A percentile compares a stretch with the other conserved stretches of the same genome.
Conservation (phyloP, 2,329 filamentous ascomycete genomes). For the Ophiostoma quercus region DNA sequence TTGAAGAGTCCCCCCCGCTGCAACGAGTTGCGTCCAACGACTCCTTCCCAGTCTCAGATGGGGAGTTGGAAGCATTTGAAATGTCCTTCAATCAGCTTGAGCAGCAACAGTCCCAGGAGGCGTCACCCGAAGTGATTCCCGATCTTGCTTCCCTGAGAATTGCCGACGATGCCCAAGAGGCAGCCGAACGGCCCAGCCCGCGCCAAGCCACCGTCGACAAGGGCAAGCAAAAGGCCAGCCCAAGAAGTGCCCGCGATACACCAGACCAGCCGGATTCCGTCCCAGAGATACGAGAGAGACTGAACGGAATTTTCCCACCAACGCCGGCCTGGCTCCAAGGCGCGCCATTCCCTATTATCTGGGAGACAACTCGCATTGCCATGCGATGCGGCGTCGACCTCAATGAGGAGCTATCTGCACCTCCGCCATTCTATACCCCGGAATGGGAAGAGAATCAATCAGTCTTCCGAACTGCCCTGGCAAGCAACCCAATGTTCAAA, state of each 20-base stretch:
- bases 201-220: neutral
- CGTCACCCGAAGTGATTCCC: constrained; percentile 22
- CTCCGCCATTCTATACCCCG: constrained; percentile 34
- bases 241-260: neutral
- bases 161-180: constrained; percentile 4
- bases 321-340: constrained; percentile 39
- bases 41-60: constrained; percentile 22
- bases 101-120: constrained; percentile 4
- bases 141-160: constrained; percentile 21
- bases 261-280: neutral
- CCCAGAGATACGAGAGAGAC: constrained; percentile 29
- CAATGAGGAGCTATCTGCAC: constrained; percentile 30
- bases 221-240: neutral
- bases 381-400: constrained; percentile 43
- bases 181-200: neutral
- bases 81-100: constrained; percentile 15
- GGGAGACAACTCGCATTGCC: constrained; percentile 49
- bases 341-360: constrained; percentile 47
- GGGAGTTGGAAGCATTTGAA: constrained; percentile 17
- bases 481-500: constrained; percentile 38
- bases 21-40: constrained; percentile 11
- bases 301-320: constrained; percentile 39
- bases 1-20: neutral
- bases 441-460: constrained; percentile 43
- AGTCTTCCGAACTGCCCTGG: constrained; percentile 41